These are phyloP conservation scores for Annona cherimola DNA, from an alignment of 164 flowering plant genomes.

Conservation along the genomic window DNA sequence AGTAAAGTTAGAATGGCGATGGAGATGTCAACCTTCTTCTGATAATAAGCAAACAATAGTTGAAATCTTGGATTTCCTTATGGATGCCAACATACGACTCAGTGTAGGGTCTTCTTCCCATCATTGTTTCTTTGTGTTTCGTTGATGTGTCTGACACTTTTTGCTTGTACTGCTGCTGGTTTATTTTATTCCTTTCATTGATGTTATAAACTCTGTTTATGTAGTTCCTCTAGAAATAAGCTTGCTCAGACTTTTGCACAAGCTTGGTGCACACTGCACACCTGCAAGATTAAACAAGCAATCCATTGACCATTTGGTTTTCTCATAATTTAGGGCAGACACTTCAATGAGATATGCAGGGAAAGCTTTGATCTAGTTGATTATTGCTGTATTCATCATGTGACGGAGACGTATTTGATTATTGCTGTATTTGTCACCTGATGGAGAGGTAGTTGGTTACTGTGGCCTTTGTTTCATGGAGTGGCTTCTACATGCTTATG, in stretches of 20 bases:
- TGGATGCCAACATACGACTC: conserved; percentile 79
- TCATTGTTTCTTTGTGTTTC: not conserved
- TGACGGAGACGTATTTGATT: no score
- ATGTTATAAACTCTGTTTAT: not conserved
- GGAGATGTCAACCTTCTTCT: conserved; percentile 73
- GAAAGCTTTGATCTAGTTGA: not conserved
- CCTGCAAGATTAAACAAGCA: no score
- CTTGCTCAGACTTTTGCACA: not conserved
- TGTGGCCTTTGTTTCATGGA: not conserved
- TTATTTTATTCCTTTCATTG: not conserved
- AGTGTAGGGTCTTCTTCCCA: conserved; percentile 49
- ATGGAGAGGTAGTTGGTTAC: no score
- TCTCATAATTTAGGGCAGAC: no score
- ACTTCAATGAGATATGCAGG: not conserved
- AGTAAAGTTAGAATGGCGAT: conserved; percentile 81
- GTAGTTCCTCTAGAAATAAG: not conserved
- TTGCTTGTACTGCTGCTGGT: not conserved
- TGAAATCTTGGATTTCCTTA: conserved; percentile 71
- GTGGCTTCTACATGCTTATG: not conserved
- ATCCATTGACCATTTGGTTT: no score
- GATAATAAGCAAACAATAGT: conserved; percentile 51
- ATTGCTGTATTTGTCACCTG: no score
- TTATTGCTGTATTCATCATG: not conserved
- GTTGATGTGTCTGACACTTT: not conserved
- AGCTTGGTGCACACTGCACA: not conserved